Evolutionary conservation across 441 rosid genomes (phyloP).

Genomic region (Melastoma candidum): DNA sequence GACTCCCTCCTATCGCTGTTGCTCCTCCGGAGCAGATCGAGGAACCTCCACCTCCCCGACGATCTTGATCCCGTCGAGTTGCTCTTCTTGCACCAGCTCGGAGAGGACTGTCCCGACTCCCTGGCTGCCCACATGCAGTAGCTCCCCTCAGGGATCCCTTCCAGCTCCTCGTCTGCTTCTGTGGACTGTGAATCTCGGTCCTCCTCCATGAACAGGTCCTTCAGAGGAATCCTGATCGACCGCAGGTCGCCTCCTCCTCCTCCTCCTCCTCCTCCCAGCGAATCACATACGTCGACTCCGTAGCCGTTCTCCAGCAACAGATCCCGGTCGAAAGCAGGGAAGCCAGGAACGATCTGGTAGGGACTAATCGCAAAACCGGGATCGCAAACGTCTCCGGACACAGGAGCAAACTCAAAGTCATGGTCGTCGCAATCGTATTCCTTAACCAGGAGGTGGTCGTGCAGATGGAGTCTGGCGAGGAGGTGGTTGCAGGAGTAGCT

Average conservation of each 20-base stretch:
- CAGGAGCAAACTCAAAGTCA: constrained; percentile 53
- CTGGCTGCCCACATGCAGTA: constrained; percentile 70
- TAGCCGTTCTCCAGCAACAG: constrained; percentile 17
- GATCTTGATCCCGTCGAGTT: constrained; percentile 57
- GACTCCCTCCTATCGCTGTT: constrained; percentile 68
- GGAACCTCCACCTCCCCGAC: constrained; percentile 50
- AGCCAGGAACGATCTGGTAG: constrained; percentile 19
- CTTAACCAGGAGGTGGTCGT: constrained; percentile 15
- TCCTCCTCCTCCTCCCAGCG: background rate
- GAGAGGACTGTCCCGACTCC: constrained; percentile 18
- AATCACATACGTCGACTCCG: constrained; percentile 2
- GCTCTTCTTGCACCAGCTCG: constrained; percentile 64
- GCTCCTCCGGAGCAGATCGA: constrained; percentile 57
- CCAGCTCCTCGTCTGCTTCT: constrained; percentile 51
- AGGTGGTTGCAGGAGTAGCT: constrained; percentile 36
- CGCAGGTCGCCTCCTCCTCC: constrained; percentile 9
- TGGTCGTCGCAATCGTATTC: constrained; percentile 17
- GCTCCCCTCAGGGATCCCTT: constrained; percentile 32
- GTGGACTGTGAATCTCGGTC: constrained; percentile 35
- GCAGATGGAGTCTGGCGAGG: constrained; percentile 29
- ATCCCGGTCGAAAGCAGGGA: constrained; percentile 58
- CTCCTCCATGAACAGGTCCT: constrained; percentile 29
- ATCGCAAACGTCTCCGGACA: constrained; percentile 10
- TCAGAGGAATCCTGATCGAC: constrained; percentile 27
- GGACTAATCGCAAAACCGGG: constrained; percentile 9